phyloP scores from a whole-genome alignment of 768 basidiomycete species.

The Porphyrellus cyaneotinctus region DNA sequence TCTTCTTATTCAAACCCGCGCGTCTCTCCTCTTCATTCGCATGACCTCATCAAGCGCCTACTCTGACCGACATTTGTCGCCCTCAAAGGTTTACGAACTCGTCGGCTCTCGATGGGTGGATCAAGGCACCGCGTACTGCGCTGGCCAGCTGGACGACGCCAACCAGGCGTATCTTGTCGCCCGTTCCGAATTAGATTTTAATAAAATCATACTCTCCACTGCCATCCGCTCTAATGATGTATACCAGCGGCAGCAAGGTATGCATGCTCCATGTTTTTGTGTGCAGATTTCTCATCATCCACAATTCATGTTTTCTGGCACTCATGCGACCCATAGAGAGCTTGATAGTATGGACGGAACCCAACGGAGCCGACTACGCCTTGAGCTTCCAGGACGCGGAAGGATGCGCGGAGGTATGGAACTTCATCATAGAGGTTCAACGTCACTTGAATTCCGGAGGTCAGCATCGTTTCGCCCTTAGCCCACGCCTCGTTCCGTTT shows the following conservation, averaged over 20 bases:
- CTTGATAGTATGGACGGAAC: slow-evolving; percentile 98
- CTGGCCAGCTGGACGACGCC: slow-evolving; percentile 77
- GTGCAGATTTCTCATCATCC: background rate
- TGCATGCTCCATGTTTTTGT: slow-evolving; percentile 22
- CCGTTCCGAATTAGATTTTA: slow-evolving; percentile 71
- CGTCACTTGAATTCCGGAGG: slow-evolving; percentile 69
- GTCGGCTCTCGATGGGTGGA: slow-evolving; percentile 90
- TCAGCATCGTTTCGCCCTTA: slow-evolving; percentile 35
- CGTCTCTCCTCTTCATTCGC: slow-evolving; percentile 19
- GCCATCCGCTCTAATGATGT: slow-evolving; percentile 79
- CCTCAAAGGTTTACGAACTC: slow-evolving; percentile 85
- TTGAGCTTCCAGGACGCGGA: slow-evolving; percentile 95
- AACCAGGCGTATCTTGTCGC: slow-evolving; percentile 81
- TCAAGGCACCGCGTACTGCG: slow-evolving; percentile 95
- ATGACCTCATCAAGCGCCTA: slow-evolving; percentile 31
- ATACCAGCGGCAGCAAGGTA: slow-evolving; percentile 84
- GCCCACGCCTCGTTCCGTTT: slow-evolving; percentile 8
- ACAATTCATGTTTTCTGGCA: slow-evolving; percentile 6
- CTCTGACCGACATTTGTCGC: slow-evolving; percentile 29
- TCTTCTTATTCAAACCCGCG: slow-evolving; percentile 17
- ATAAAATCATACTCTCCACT: slow-evolving; percentile 72
- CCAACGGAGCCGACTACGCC: slow-evolving; percentile 90
- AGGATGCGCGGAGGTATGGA: slow-evolving; percentile 96
- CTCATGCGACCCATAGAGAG: slow-evolving; percentile 60
- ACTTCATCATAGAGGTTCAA: slow-evolving; percentile 91